Base-by-base conservation (phyloP, 1,284 basidiomycete species). In the Agaricales sp. region DNA sequence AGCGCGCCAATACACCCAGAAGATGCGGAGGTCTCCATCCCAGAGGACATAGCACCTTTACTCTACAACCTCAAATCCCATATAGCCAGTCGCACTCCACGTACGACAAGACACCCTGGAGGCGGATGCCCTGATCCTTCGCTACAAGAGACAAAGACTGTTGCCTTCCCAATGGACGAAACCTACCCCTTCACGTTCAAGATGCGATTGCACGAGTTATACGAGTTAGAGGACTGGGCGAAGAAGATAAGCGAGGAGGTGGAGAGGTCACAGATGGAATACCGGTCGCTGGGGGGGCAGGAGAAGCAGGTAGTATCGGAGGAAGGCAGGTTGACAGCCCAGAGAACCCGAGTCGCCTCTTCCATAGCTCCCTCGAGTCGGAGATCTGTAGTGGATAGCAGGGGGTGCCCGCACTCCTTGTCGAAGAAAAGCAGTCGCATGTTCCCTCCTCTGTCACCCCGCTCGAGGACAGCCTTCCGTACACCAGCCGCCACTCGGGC, bases 131-230 rank as follows among this genome's bases (percentile, higher is more conserved):
- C 13, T 8, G 39, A 41, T 41, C 16, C 6, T 16, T 8, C 39
- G 8, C 30, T 18, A 53, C 41, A 38, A 48, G 50, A 20, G 37
- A 16, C 51, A 47, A 50, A 49, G 52, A 46, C 46, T 51, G 50
- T 18, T 56, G 60, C 35, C 54, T 52, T 24, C 47, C 43, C n/a
- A 52, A 52, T 16, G 51, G 46, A 11, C 62, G 61, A 22, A 57
- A 64, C 35, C 21, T 77, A 73, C 57, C 68, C 69, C 14, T 82
- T 82, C 65, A 82, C 76, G 22, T 83, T 82, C 68, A 75, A 74
- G 56, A 66, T 78, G 57, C 77, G 80, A 74, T 58, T 82, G 49
- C 77, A 83, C 64, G 75, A 78, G 58, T 65, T 82, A 8, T 81
- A 82, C 61, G 68, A 73, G 50, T 61, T 74, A 51, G 73, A 73